phyloP scores from a whole-genome alignment of 768 basidiomycete genomes.

The Serendipita sp. region DNA sequence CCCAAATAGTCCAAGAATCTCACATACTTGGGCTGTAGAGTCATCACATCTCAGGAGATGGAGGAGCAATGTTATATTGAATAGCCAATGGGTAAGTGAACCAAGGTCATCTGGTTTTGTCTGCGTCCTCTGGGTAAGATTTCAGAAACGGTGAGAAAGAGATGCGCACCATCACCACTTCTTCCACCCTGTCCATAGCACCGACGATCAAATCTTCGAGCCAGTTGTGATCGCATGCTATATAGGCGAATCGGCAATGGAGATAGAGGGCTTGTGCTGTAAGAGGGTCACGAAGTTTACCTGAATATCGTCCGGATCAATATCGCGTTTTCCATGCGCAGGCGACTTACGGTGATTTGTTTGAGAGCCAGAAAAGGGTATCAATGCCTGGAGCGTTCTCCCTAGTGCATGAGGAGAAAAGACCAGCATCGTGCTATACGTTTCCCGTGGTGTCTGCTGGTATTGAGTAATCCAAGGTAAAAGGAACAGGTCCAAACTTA shows the following conservation, averaged over 20 bases:
- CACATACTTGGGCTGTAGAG: conserved; percentile 61
- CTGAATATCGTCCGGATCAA: neutral
- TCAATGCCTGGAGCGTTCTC: conserved; percentile 63
- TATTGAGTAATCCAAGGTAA: neutral
- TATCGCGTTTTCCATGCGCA: too few species aligned
- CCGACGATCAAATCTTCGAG: conserved; percentile 83
- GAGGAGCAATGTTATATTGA: conserved; percentile 79
- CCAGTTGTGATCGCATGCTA: conserved; percentile 82
- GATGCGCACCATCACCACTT: conserved; percentile 69
- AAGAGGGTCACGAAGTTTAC: conserved; percentile 45
- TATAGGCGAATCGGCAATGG: conserved; percentile 80
- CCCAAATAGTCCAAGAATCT: conserved; percentile 66
- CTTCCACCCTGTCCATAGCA: conserved; percentile 83
- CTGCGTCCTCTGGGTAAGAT: conserved; percentile 24
- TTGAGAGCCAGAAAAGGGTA: conserved; percentile 53
- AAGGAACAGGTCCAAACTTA: neutral
- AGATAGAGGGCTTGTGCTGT: conserved; percentile 88
- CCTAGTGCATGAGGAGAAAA: conserved; percentile 72
- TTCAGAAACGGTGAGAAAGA: conserved; percentile 5
- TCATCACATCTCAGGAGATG: conserved; percentile 81
- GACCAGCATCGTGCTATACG: conserved; percentile 82
- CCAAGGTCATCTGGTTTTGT: conserved; percentile 70
- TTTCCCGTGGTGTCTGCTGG: conserved; percentile 49
- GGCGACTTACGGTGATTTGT: conserved; percentile 11
- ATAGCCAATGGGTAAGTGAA: conserved; percentile 83